Evolutionary conservation across 306 rosid genomes (phyloP), one percentile per base, ranked within the genome.

Genomic region (Cicer bijugum): DNA sequence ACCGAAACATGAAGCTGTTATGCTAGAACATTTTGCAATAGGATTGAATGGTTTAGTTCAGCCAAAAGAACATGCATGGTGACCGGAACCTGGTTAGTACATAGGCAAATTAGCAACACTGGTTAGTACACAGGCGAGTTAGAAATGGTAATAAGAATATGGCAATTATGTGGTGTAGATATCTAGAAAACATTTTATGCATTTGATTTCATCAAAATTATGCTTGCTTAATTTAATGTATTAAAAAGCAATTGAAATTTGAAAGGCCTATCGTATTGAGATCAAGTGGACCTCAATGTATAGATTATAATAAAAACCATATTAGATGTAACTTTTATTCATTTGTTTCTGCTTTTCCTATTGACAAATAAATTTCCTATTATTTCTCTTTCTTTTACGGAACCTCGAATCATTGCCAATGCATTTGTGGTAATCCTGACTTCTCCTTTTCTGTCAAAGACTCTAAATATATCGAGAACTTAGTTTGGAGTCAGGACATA

Each of bases 291-390:
- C 23, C 23, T 20, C 23, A 40, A 45, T 58, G 1, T 53, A 20
- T 14, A 40, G 45, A n/a, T 40, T 64, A 52, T 12, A 65, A 65
- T 20, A 8, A 55, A 50, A 74, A 16, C 43, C 16, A 38, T 5
- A 11, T 17, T 4, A 63, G 72, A 51, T 61, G 5, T 10, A 23
- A 15, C 3, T 66, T 28, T 0, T 65, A 43, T 28, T 40, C 47
- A 52, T 19, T 42, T 75, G 10, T 39, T 62, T 44, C 28, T 75
- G 12, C 15, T 38, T 17, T 50, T 75, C 28, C 65, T 38, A 12
- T 38, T 48, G 16, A 63, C 17, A 28, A 60, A 45, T 45, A n/a
- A 23, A 59, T 60, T 15, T 46, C 60, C 5, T 46, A 5, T 48
- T 35, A 75, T 44, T 71, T 64, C 16, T 42, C 17, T 42, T 58